These are phyloP conservation scores for Ramularia collo-cygni DNA, from an alignment of 2,329 filamentous ascomycete species.

Conservation along the genomic window DNA sequence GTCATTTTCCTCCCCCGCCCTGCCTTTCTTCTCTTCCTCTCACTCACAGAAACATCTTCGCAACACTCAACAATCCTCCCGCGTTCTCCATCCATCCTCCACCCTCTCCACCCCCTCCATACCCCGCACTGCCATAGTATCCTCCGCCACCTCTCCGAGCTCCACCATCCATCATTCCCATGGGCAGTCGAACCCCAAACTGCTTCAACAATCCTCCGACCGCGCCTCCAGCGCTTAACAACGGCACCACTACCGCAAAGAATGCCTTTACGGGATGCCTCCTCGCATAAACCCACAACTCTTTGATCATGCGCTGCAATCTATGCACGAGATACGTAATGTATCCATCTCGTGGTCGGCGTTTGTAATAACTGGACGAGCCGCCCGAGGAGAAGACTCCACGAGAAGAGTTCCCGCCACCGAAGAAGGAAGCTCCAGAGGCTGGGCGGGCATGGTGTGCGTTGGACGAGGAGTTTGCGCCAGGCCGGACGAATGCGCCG, in stretches of 20 bases:
- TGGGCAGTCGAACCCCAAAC: conserved; percentile 72
- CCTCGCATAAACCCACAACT: conserved; percentile 75
- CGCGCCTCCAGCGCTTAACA: conserved; percentile 71
- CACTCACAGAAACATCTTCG: conserved; percentile 46
- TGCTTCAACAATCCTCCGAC: conserved; percentile 68
- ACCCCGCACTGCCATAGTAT: conserved; percentile 42
- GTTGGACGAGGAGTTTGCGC: conserved; percentile 8
- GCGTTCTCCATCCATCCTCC: conserved; percentile 39
- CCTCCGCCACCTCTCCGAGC: conserved; percentile 28
- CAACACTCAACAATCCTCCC: conserved; percentile 44
- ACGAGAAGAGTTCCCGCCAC: conserved; percentile 13
- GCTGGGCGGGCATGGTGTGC: conserved; percentile 11
- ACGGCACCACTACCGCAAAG: conserved; percentile 78
- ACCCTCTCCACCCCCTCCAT: conserved; percentile 30
- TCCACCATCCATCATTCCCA: conserved; percentile 31
- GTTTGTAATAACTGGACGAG: conserved; percentile 69
- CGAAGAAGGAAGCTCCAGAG: conserved; percentile 19
- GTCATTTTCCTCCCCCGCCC: not conserved
- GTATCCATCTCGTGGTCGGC: conserved; percentile 70
- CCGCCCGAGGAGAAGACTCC: conserved; percentile 34
- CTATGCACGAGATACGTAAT: conserved; percentile 65
- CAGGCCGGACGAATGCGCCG: conserved; percentile 24
- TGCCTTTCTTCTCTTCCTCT: not conserved
- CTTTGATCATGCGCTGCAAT: conserved; percentile 70
- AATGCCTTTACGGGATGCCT: conserved; percentile 82